Evolutionary conservation across 257 asterid genomes (phyloP), one percentile per base, ranked within the genome.

Genomic region (Euphrasia confusa): DNA sequence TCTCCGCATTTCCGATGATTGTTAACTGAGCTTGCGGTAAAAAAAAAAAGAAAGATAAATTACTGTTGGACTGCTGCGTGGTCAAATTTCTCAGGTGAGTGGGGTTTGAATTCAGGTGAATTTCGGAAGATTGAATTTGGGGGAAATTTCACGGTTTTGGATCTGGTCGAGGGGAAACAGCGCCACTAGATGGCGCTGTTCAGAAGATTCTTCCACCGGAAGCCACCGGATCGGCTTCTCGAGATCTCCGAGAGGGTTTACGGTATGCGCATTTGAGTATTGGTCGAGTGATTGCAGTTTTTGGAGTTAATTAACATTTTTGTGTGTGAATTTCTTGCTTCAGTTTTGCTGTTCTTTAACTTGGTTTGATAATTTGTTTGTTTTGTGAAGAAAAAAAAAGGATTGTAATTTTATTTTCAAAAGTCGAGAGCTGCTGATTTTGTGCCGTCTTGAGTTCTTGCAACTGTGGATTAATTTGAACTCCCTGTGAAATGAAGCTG

Each of bases 121-220:
- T 27, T 37, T 63, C 58, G 72, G 63, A 10, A 39, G 33, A 71
- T 44, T 70, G 73, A 67, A 72, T 70, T 78, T 67, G 65, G 18
- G 56, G 58, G 30, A 32, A 54, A 28, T 0, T 13, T 12, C 14
- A 66, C 74, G 80, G 85, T 66, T 80, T 77, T 82, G 97, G 89
- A 79, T 80, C 76, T 70, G 82, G 73, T 79, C 74, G 4, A 69
- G 79, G 74, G 71, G 45, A 71, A 83, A 88, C 98, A 84, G 98
- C 96, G 96, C 98, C 96, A 81, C 75, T 77, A 64, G 71, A 93
- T 93, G 99, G 97, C 99, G 97, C 96, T 93, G 97, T 87, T 93
- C 83, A 79, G 97, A 74, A 83, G 97, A 54, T 87, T 93, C 89
- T 93, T 93, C 70, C 87, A 93, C 65, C 72, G 95, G 80, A 93